Conservation (phyloP, 2,329 filamentous ascomycete species). For the Gaeumannomyces tritici region DNA sequence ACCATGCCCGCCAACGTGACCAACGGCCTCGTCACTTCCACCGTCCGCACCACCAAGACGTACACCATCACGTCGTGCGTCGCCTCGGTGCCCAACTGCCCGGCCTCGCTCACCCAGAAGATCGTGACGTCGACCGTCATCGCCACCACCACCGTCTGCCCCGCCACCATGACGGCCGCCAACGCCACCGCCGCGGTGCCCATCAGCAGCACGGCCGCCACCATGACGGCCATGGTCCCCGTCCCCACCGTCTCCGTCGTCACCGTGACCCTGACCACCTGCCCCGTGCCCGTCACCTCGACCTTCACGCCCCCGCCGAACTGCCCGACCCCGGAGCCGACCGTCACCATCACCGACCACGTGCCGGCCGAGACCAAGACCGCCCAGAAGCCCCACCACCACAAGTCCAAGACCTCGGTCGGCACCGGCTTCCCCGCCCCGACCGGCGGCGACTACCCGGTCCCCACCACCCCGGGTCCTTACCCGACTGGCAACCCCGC, state of each 20-base stretch:
- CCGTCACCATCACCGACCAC: slow-evolving; percentile 10
- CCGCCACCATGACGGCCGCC: slow-evolving; percentile 9
- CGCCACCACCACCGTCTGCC: slow-evolving; percentile 16
- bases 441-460: background rate
- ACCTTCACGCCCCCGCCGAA: slow-evolving; percentile 12
- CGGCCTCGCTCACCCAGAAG: slow-evolving; percentile 14
- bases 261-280: slow-evolving; percentile 12
- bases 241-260: slow-evolving; percentile 9
- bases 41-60: slow-evolving; percentile 13
- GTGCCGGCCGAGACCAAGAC: slow-evolving; percentile 2
- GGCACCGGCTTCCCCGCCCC: background rate
- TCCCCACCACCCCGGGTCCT: background rate
- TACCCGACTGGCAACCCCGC: background rate
- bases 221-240: slow-evolving; percentile 2
- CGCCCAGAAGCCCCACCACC: background rate
- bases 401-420: background rate
- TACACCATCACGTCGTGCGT: slow-evolving; percentile 21
- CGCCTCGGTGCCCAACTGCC: slow-evolving; percentile 19
- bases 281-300: slow-evolving; percentile 11
- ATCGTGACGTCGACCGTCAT: slow-evolving; percentile 16
- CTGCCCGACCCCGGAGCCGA: slow-evolving; percentile 8
- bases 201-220: background rate
- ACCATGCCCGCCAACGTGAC: background rate
- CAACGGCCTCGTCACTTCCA: slow-evolving; percentile 11
- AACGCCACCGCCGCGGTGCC: background rate